Conservation (phyloP, 345 rosid genomes). For the Litchi chinensis region DNA sequence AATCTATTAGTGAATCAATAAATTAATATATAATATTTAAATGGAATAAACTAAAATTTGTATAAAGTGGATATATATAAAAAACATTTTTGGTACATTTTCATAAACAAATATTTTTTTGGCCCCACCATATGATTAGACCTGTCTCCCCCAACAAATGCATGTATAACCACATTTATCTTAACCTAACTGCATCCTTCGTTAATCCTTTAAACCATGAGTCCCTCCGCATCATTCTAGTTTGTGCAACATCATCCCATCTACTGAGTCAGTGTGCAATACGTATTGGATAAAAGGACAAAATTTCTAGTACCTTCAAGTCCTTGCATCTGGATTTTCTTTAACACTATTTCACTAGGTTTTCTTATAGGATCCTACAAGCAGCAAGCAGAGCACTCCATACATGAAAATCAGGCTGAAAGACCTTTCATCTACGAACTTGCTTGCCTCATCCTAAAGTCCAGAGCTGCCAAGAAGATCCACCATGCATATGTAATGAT, state of each 20-base stretch:
- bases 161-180: conserved; percentile 30
- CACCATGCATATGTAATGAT: conserved; percentile 62
- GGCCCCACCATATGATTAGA: conserved; percentile 17
- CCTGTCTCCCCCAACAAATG: conserved; percentile 41
- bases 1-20: too few species aligned
- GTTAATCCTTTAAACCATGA: conserved; percentile 10
- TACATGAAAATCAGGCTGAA: conserved; percentile 46
- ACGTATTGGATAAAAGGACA: conserved; percentile 37
- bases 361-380: conserved; percentile 55
- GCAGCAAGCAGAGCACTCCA: conserved; percentile 63
- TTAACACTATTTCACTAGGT: conserved; percentile 52
- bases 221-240: conserved; percentile 11
- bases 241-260: conserved; percentile 9
- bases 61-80: too few species aligned
- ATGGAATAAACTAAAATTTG: too few species aligned
- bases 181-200: conserved; percentile 11
- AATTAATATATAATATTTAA: too few species aligned
- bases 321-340: conserved; percentile 45
- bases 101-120: too few species aligned
- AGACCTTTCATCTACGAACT: conserved; percentile 53
- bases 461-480: conserved; percentile 65
- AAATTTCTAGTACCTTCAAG: conserved; percentile 47
- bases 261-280: conserved; percentile 5
- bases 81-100: too few species aligned
- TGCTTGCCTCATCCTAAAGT: conserved; percentile 41